These are phyloP conservation scores for Exophiala sp. DNA, from an alignment of 2,329 filamentous ascomycete species.

Conservation along the genomic window DNA sequence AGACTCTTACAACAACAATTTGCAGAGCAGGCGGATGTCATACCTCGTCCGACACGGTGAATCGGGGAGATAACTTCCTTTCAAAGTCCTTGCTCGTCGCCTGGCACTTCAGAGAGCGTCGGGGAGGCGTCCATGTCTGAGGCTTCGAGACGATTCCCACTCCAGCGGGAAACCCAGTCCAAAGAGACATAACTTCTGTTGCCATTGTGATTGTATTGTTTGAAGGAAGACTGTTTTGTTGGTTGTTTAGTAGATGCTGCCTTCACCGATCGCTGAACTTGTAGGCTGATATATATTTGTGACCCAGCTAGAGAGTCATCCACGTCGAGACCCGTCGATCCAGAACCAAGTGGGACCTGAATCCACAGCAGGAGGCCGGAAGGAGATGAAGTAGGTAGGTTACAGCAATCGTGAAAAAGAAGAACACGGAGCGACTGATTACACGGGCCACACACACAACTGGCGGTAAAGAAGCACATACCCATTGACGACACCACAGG, in stretches of 20 bases:
- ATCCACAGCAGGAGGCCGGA: neutral
- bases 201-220: neutral
- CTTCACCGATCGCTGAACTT: neutral
- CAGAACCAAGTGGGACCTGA: conserved; percentile 2
- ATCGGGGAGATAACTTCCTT: conserved; percentile 22
- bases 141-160: conserved; percentile 1
- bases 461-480: too few relatives aligned
- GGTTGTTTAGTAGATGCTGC: neutral
- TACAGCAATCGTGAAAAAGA: too few relatives aligned
- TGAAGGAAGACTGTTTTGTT: neutral
- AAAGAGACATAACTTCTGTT: conserved; percentile 15
- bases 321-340: neutral
- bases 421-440: too few relatives aligned
- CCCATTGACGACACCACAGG: too few relatives aligned
- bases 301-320: neutral
- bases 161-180: conserved; percentile 19
- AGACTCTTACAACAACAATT: neutral
- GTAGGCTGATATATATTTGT: neutral
- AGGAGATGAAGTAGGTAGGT: conserved; percentile 2
- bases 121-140: conserved; percentile 1
- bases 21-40: neutral
- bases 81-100: conserved; percentile 24
- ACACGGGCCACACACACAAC: too few relatives aligned
- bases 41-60: conserved; percentile 22
- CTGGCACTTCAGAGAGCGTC: conserved; percentile 18